Evolutionary conservation across 192 early-diverging fungal genomes (phyloP), one percentile per base, ranked within the genome.

Genomic region (Podila horticola): DNA sequence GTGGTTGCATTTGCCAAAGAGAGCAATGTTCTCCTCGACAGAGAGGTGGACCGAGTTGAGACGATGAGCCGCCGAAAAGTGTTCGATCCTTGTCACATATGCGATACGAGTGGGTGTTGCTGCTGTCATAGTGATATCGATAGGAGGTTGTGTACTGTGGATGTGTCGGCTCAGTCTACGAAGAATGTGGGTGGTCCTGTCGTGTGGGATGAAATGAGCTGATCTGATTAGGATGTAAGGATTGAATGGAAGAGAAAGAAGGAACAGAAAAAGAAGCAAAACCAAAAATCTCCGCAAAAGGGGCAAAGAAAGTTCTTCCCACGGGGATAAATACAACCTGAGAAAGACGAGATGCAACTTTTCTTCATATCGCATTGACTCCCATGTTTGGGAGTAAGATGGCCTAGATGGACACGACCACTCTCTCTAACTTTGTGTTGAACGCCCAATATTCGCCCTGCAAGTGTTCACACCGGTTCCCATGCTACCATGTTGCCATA

Each of bases 1-100:
- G 66, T 91, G 83, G 84, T 97, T 96, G 84, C 97, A 98, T 86
- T 97, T 97, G 66, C 97, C 97, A 83, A 88, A 98, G 19, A 94
- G 67, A 58, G 74, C 75, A 19, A 72, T 50, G 79, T 98, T 98
- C 64, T 95, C 92, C 72, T 90, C 91, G 26, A 82, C 88, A 63
- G 86, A 90, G 20, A 98, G 87, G 29, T 88, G 74, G 36, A 90
- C 86, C 22, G 93, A 93, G 84, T 97, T 88, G 74, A 98, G 84
- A 28, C 97, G 89, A 84, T 98, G 97, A 20, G 95, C 97, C 0
- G 97, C 92, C 4, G 95, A 97, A 81, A 98, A 96, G 71, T 87
- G 87, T 74, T 93, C 94, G 20, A 85, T 91, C 61, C 95, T 87
- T 48, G 91, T 91, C 64, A 97, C 86, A 73, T 93, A 95, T 20